Evolutionary conservation across 352 stramenopile genomes (phyloP), one percentile per base, ranked within the genome.

Genomic region (Phytophthora multivora): DNA sequence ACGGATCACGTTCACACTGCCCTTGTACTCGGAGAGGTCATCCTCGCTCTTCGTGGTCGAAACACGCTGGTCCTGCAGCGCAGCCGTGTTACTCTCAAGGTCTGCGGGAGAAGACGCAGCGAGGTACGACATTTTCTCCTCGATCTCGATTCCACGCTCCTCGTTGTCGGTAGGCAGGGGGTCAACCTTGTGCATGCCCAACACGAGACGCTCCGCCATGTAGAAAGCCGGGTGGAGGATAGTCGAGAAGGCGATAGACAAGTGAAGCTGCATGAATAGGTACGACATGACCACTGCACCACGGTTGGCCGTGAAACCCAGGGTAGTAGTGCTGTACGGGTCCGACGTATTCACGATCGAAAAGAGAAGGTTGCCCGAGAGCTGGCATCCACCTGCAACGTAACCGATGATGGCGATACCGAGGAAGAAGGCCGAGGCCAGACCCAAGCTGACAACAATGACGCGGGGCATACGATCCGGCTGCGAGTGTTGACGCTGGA

Each of bases 341-440:
- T 51, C 50, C 5, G 52, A 63, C 10, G 59, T 62, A 30, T 58
- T 67, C 18, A 51, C 62, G 31, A 86, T 80, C n/a, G 75, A 63
- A 49, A 84, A 86, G 33, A 86, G 68, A 36, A 86, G 45, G 63
- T 85, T 85, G 19, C 74, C 71, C 5, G 74, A 77, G 23, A 85
- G 76, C 48, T 85, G 75, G 45, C 74, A 85, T 0, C 75, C 75
- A 6, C 70, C 61, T 12, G 57, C 68, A 1, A 57, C 56, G 51
- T 81, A 82, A 6, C 68, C 77, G 0, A 63, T 38, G 19, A 67
- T 46, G 8, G 71, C 77, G 21, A 85, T 50, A 31, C 58, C 43
- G 16, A 82, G 25, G 68, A 85, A 85, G 57, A 85, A 69, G 15
- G 42, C 54, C 7, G 77, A 83, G 16, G 80, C 69, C 33, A 79